phyloP scores from a whole-genome alignment of 1,284 basidiomycete species.

The Coniophora puteana region DNA sequence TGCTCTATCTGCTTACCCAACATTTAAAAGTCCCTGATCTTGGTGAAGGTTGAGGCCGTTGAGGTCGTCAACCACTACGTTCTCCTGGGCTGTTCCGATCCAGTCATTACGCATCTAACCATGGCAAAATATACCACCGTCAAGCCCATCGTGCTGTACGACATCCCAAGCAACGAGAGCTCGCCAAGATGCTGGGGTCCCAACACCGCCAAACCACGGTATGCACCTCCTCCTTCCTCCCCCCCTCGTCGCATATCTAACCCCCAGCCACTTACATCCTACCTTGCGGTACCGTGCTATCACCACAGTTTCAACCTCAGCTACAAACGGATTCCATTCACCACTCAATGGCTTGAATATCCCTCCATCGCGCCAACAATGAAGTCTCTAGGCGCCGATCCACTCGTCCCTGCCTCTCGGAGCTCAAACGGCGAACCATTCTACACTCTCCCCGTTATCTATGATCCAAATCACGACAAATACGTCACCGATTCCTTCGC shows the following conservation, averaged over 20 bases:
- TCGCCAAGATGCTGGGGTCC: not conserved
- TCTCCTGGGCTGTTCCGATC: no score
- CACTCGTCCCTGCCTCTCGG: not conserved
- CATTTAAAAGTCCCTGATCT: no score
- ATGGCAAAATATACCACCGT: no score
- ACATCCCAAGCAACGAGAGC: conserved; percentile 1
- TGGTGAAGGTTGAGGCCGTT: no score
- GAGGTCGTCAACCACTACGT: no score
- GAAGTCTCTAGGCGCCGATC: conserved; percentile 19
- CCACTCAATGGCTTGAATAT: conserved; percentile 27
- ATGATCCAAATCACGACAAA: conserved; percentile 6
- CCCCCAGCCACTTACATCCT: no score
- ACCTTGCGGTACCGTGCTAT: not conserved
- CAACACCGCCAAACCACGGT: conserved; percentile 7
- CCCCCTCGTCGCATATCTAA: not conserved
- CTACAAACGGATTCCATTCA: conserved; percentile 26
- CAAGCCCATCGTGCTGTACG: conserved; percentile 5
- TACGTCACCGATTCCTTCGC: conserved; percentile 5
- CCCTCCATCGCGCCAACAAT: conserved; percentile 23
- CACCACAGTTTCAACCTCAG: conserved; percentile 23
- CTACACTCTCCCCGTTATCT: conserved; percentile 7
- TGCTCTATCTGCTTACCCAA: no score
- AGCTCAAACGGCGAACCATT: not conserved
- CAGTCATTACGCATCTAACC: no score
- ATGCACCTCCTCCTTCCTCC: no score